Base-by-base conservation (phyloP, 768 basidiomycete genomes). In the Mycena crocata region DNA sequence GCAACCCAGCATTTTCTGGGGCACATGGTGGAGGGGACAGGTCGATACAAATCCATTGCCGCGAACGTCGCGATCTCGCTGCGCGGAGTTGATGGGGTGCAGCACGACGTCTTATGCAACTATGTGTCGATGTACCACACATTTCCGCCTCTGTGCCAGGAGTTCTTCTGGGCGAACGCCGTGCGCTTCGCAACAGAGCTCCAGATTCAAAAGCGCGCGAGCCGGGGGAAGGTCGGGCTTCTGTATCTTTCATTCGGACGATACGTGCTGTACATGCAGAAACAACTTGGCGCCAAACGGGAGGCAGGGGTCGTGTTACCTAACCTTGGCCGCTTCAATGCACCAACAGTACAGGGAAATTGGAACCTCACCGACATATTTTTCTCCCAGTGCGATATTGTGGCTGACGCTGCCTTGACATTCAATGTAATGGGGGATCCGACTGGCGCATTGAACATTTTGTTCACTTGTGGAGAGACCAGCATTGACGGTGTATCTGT, bases 391-490 rank as follows among this genome's bases (percentile, higher is more conserved):
- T 13, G 17, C 51, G 61, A 62, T 35, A 32, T 46, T 21, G 42
- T 62, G 26, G 24, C 24, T 17, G 61, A 52, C 21, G 51, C 61
- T 45, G 61, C 15, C 28, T 14, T 62, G 13, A 19, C 23, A 5
- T 45, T 62, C 12, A 62, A 52, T 14, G 51, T 62, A 10, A 34
- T 55, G 6, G 51, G 61, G 9, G 52, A 55, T n/a, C 51, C 61
- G 24, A 37, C 19, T 13, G 61, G 61, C 17, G 23, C 42, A 32
- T 35, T 62, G 32, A 52, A 62, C 46, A 35, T 62, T 55, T 17
- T 52, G 9, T 54, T 62, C 24, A 55, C 42, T 14, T 62, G 61
- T 50, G 61, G 61, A 2, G 52, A 62, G 37, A 35, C 31, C 51
- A 46, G 51, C 32, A 9, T 55, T 32, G 61, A 62, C 9, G 30